Evolutionary conservation across 495 filamentous ascomycete genomes (phyloP), one percentile per base, ranked within the genome.

Genomic region (Aspergillus taichungensis): DNA sequence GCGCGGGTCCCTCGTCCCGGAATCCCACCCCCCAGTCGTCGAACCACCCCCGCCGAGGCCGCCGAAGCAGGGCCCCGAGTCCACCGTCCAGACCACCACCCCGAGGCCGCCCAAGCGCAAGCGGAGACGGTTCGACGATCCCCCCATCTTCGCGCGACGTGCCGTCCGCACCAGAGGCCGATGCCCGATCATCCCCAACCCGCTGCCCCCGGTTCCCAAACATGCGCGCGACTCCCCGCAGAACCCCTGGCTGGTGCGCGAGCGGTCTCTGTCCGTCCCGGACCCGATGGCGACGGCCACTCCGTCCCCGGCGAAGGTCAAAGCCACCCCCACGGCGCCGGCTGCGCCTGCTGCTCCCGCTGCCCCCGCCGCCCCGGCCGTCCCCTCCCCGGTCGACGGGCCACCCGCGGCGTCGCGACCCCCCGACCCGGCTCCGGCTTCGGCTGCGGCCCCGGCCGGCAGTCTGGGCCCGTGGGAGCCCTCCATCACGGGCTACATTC

Each of bases 381-480:
- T 8, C 13, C 13, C 31, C 33, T 32, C 24, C 11, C 30, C 42
- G 24, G 10, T 34, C 37, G 9, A 41, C 34, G 49, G 31, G 45
- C 30, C 30, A 42, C 41, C 9, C 52, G 46, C 39, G 18, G 18
- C 18, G 18, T 24, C 18, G 18, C 18, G 4, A 24, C 18, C 18
- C 18, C 18, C 18, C 18, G 18, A 24, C 18, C 18, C 47, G 3
- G 6, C 43, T 34, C 40, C 46, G 8, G 38, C 49, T 8, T 30
- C 50, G 29, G 40, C 48, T 51, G 36, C 31, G 30, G 43, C 40
- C 33, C 47, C 43, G 13, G 50, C 56, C 24, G 64, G 66, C 12
- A 61, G 63, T 35, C 48, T 84, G 8, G 81, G 81, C 1, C 74
- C 71, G 1, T 91, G 85, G 85, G 88, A 94, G 50, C 74, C 77